Conservation (phyloP, 108 stramenopile species). For the Cyclotella baltica region DNA sequence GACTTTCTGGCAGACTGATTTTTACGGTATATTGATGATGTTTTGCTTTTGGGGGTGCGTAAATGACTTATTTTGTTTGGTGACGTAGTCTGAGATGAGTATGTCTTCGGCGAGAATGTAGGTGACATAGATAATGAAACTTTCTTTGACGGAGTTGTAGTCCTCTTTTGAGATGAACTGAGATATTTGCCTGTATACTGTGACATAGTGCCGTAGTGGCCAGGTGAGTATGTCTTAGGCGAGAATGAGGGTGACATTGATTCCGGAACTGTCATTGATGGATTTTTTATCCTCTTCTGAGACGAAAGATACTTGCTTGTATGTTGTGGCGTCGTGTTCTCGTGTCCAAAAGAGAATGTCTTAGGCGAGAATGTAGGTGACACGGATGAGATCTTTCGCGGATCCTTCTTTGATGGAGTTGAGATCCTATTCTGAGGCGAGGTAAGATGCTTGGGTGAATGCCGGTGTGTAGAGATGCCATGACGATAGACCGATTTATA, state of each 20-base stretch:
- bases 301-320: too few relatives aligned
- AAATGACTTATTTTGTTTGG: background rate
- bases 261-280: too few relatives aligned
- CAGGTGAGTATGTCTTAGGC: too few relatives aligned
- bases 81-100: background rate
- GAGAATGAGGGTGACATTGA: too few relatives aligned
- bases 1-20: background rate
- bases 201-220: too few relatives aligned
- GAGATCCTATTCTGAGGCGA: background rate
- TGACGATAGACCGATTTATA: background rate
- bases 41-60: slow-evolving; percentile 9
- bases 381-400: too few relatives aligned
- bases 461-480: background rate
- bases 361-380: too few relatives aligned
- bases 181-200: too few relatives aligned
- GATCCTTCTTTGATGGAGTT: background rate
- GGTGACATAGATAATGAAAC: background rate
- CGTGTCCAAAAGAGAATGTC: too few relatives aligned
- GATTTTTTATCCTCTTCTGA: too few relatives aligned
- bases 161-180: too few relatives aligned
- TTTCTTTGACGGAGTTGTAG: background rate
- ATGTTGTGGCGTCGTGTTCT: too few relatives aligned
- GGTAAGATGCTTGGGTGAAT: background rate
- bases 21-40: background rate
- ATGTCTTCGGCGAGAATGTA: background rate